These are phyloP conservation scores for Thielaviopsis punctulata DNA, from an alignment of 2,329 filamentous ascomycete species.

Conservation along the genomic window DNA sequence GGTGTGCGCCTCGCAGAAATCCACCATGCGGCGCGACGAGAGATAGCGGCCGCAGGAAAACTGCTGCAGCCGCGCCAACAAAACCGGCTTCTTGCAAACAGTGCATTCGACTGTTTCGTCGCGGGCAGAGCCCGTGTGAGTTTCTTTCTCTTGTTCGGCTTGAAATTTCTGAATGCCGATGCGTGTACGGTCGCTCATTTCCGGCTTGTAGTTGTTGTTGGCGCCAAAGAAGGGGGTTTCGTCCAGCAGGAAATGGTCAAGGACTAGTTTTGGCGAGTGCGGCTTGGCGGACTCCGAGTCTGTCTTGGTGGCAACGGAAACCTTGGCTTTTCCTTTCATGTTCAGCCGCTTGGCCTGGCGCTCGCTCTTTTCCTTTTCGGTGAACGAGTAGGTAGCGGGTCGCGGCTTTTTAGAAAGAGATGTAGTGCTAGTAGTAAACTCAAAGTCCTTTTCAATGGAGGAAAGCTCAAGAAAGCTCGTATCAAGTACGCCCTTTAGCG, in stretches of 20 bases:
- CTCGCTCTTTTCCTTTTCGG: neutral
- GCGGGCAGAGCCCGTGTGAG: too few relatives aligned
- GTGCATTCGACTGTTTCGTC: constrained; percentile 31
- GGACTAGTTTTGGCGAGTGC: neutral
- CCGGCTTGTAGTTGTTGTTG: neutral
- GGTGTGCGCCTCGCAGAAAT: constrained; percentile 49
- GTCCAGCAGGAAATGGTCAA: neutral
- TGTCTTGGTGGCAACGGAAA: neutral
- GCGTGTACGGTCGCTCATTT: neutral
- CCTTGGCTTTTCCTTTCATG: too few relatives aligned
- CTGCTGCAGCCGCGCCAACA: constrained; percentile 33
- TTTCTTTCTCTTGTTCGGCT: neutral
- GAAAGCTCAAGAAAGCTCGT: neutral
- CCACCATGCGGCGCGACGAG: constrained; percentile 39
- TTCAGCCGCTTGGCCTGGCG: neutral
- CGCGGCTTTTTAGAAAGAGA: neutral
- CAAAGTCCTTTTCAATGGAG: neutral
- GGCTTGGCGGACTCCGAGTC: neutral
- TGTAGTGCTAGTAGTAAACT: neutral
- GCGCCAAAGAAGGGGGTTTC: neutral
- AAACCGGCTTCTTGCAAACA: constrained; percentile 46
- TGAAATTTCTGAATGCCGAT: neutral
- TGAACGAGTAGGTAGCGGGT: neutral
- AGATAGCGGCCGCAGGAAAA: constrained; percentile 32
- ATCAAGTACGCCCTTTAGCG: neutral